Evolutionary conservation across 1,284 basidiomycete genomes (phyloP).

Genomic region (Pholiota adiposa): DNA sequence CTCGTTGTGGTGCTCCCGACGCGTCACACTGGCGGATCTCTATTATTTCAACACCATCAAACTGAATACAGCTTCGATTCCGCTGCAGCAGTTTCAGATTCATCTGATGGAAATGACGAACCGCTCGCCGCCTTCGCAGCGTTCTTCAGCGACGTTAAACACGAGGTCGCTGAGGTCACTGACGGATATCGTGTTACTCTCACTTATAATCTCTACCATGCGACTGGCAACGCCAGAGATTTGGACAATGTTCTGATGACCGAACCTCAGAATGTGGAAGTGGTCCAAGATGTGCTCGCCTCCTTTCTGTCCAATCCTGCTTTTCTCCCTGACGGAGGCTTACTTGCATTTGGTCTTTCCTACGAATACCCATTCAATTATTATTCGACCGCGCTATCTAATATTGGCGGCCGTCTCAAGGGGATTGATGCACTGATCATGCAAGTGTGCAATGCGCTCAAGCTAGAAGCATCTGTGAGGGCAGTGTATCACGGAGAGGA

Average conservation of each 20-base stretch:
- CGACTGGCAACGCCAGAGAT: neutral
- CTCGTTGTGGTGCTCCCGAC: conserved; percentile 44
- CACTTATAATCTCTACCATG: conserved; percentile 42
- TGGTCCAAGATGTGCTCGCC: conserved; percentile 16
- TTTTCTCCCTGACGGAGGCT: conserved; percentile 38
- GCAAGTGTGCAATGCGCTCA: conserved; percentile 18
- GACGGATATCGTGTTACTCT: conserved; percentile 47
- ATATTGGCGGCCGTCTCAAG: conserved; percentile 27
- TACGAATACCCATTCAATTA: conserved; percentile 39
- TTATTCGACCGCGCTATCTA: neutral
- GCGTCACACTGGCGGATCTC: conserved; percentile 39
- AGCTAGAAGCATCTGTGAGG: conserved; percentile 21
- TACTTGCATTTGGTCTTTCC: conserved; percentile 40
- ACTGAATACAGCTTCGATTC: neutral
- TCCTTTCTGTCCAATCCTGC: conserved; percentile 28
- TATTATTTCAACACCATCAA: conserved; percentile 31
- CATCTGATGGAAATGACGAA: neutral
- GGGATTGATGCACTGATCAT: conserved; percentile 26
- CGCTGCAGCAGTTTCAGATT: neutral
- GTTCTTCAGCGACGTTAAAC: conserved; percentile 46
- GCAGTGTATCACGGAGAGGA: conserved; percentile 11
- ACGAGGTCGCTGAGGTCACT: conserved; percentile 46
- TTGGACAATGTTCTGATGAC: neutral
- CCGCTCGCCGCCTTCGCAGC: conserved; percentile 36
- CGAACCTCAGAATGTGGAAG: neutral